Base-by-base conservation (phyloP, 2,329 filamentous ascomycete genomes). In the Westerdykella aurantiaca region DNA sequence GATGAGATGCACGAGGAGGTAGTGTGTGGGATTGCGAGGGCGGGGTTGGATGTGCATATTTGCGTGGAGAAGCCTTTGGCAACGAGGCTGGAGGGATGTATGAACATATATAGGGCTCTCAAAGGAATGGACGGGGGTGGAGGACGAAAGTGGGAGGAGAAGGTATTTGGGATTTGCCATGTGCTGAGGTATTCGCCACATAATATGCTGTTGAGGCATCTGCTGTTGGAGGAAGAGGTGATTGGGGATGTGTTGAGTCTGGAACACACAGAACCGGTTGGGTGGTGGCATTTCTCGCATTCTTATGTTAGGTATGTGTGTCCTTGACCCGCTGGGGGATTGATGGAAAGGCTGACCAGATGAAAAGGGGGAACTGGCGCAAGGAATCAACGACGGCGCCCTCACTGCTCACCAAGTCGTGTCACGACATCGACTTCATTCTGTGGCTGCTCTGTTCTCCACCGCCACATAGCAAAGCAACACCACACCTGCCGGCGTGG, bases 41-140 rank as follows among this genome's bases (percentile, higher is more conserved):
- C 72, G 62, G 78, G 74, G 2, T 12, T 29, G 25, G 33, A 18
- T 12, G 70, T 96, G 38, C 89, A 96, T 65, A 81, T 97, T 51
- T 86, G 96, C 75, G 94, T 89, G 64, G 93, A 98, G 74, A 98
- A 98, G 70, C 93, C 93, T 2, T 71, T 98, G 42, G 88, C 89
- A 0, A 88, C 88, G 17, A 85, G 80, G 0, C 71, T 97, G 22
- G 67, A 76, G 14, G 88, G 93, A 56, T 96, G 89, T 61, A 71
- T 95, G 31, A 74, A 73, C 35, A 91, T 95, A 57, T 88, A 82
- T 64, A 69, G 70, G 39, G 76, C 82, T 1, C 63, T 87, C 50
- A 53, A 53, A 9, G 45, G 50, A 21, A 51, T 21, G 31, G 49
- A 44, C 18, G 44, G n/a, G 38, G 18, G 13, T 18, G 34, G 14